phyloP scores from a whole-genome alignment of 768 basidiomycete species.

The Kwoniella sp. region DNA sequence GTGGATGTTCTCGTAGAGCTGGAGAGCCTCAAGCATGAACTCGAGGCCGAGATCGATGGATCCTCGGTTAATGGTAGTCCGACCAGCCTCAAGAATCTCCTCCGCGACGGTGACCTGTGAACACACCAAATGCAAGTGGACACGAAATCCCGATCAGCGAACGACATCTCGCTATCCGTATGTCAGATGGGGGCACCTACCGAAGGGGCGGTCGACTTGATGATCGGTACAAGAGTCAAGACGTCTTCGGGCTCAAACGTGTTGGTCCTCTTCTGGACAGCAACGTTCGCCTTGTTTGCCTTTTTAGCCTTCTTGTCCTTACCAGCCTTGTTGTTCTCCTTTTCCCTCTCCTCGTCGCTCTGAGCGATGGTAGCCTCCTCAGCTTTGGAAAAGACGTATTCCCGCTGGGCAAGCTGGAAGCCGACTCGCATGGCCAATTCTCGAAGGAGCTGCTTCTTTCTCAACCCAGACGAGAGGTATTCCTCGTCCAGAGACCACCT shows the following conservation, averaged over 20 bases:
- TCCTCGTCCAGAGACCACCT: slow-evolving; percentile 53
- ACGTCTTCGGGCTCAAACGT: slow-evolving; percentile 58
- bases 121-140: not conserved
- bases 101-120: slow-evolving; percentile 56
- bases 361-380: slow-evolving; percentile 13
- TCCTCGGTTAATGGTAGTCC: slow-evolving; percentile 55
- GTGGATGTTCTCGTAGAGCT: slow-evolving; percentile 59
- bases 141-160: no score
- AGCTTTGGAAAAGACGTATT: slow-evolving; percentile 52
- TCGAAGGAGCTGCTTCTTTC: slow-evolving; percentile 56
- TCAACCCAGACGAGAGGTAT: slow-evolving; percentile 47
- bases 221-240: slow-evolving; percentile 56
- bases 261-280: slow-evolving; percentile 24
- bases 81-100: slow-evolving; percentile 58
- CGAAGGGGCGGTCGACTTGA: slow-evolving; percentile 56
- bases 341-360: slow-evolving; percentile 23
- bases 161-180: not conserved
- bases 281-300: slow-evolving; percentile 39
- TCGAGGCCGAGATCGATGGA: slow-evolving; percentile 57
- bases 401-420: slow-evolving; percentile 57
- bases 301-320: slow-evolving; percentile 43
- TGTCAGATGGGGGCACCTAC: slow-evolving; percentile 38
- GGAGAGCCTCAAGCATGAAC: slow-evolving; percentile 58
- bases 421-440: slow-evolving; percentile 57
- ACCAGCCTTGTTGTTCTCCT: slow-evolving; percentile 26